These are phyloP conservation scores for Fonsecaea monophora DNA, from an alignment of 2,329 filamentous ascomycete genomes.

Conservation along the genomic window DNA sequence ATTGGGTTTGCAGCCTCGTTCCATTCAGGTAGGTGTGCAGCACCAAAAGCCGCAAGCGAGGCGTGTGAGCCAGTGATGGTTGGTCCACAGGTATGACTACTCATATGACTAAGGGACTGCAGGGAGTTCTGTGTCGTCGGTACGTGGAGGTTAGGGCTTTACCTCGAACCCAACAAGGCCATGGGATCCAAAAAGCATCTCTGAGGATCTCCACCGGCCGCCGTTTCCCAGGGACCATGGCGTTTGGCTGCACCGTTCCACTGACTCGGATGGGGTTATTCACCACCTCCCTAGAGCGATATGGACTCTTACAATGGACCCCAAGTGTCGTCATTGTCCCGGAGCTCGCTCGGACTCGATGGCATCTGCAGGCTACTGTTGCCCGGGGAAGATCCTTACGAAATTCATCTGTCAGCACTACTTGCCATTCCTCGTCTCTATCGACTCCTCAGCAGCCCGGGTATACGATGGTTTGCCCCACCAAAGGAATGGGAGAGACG, in stretches of 20 bases:
- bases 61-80: neutral
- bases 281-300: neutral
- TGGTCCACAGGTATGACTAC: neutral
- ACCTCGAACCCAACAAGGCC: neutral
- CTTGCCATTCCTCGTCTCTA: neutral
- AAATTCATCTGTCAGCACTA: conserved; percentile 11
- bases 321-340: neutral
- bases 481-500: neutral
- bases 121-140: neutral
- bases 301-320: neutral
- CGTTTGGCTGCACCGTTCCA: neutral
- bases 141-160: neutral
- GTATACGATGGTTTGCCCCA: neutral
- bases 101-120: conserved; percentile 11
- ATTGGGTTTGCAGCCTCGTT: conserved; percentile 8
- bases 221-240: neutral
- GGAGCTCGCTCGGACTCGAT: neutral
- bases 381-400: conserved; percentile 10
- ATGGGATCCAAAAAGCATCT: neutral
- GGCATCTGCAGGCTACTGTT: neutral
- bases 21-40: neutral
- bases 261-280: neutral
- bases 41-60: neutral
- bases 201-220: neutral
- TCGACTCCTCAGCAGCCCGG: neutral